Evolutionary conservation across 2,329 filamentous ascomycete species (phyloP).

Genomic region (Fusarium sarcochroum): DNA sequence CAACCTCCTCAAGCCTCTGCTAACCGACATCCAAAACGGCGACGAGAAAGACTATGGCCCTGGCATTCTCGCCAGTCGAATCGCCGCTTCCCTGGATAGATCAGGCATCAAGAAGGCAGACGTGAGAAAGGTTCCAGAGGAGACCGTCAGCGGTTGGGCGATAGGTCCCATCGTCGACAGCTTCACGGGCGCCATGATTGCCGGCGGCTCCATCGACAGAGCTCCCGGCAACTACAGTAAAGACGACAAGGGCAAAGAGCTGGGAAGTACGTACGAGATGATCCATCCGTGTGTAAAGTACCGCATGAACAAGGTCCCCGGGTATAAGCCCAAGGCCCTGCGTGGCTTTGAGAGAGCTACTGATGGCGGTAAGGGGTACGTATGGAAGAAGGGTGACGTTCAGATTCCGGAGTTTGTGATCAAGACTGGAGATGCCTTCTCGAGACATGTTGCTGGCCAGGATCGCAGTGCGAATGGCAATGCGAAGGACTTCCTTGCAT

Average conservation of each 20-base stretch:
- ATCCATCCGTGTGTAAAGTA: conserved; percentile 45
- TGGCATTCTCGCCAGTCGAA: conserved; percentile 24
- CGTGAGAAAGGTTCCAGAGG: conserved; percentile 29
- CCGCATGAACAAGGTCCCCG: conserved; percentile 37
- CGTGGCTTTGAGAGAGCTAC: conserved; percentile 31
- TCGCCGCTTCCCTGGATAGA: conserved; percentile 24
- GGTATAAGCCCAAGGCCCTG: conserved; percentile 39
- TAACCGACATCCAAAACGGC: conserved; percentile 29
- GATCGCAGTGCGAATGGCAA: conserved; percentile 24
- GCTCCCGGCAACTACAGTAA: conserved; percentile 38
- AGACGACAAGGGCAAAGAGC: conserved; percentile 21
- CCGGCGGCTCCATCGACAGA: conserved; percentile 27
- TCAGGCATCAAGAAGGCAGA: conserved; percentile 36
- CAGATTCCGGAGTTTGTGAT: conserved; percentile 42
- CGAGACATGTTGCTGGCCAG: conserved; percentile 35
- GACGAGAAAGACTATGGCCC: conserved; percentile 39
- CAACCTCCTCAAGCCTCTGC: conserved; percentile 41
- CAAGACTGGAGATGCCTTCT: conserved; percentile 38
- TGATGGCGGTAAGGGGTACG: conserved; percentile 22
- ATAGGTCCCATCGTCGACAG: conserved; percentile 47
- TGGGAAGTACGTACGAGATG: conserved; percentile 39
- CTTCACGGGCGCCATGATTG: conserved; percentile 41
- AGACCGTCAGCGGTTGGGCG: conserved; percentile 42
- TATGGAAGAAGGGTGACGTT: conserved; percentile 36
- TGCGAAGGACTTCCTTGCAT: conserved; percentile 32